Base-by-base conservation (phyloP, 306 rosid genomes). In the Pachyrhizus erosus region DNA sequence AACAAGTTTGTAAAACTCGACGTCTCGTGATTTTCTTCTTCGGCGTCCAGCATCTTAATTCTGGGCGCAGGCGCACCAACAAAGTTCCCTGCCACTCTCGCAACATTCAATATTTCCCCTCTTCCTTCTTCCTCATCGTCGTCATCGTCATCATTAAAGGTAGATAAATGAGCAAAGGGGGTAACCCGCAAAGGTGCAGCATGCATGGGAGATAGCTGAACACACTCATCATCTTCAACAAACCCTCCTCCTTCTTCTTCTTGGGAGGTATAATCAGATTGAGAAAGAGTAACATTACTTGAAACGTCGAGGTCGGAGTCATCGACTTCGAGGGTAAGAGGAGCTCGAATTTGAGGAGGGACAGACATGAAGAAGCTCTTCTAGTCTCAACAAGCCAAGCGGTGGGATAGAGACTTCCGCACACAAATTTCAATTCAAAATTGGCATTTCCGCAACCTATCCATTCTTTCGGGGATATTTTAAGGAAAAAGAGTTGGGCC, bases 111-210 rank as follows among this genome's bases (percentile, higher is more conserved):
- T 52, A 42, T 48, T 49, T 57, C 66, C 8, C 69, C 78, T 8
- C 52, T 72, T 7, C 73, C 87, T 1, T 80, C 86, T 4, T 83
- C 65, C 11, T 12, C 34, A 3, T 23, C 93, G 0, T 84, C 84
- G 0, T 66, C 76, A 0, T 72, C 83, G 0, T 68, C 87, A 6
- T 88, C 96, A 2, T 84, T 89, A 17, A 83, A 85, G 81, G 79
- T 77, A 61, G 91, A 89, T 51, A 92, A 75, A 37, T 82, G 84
- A 4, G 97, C 97, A 84, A 90, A 79, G 2, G 97, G 97, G 85
- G 58, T 84, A 76, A 80, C 88, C 54, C 76, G 79, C 58, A 81
- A 61, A 52, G 62, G 66, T 3, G 55, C 15, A 24, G 17, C 68
- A 33, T 49, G 77, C 68, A 69, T 39, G 74, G 78, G 15, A 70